Evolutionary conservation across 306 rosid genomes (phyloP), one percentile per base, ranked within the genome.

Genomic region (Echinosophora koreensis): DNA sequence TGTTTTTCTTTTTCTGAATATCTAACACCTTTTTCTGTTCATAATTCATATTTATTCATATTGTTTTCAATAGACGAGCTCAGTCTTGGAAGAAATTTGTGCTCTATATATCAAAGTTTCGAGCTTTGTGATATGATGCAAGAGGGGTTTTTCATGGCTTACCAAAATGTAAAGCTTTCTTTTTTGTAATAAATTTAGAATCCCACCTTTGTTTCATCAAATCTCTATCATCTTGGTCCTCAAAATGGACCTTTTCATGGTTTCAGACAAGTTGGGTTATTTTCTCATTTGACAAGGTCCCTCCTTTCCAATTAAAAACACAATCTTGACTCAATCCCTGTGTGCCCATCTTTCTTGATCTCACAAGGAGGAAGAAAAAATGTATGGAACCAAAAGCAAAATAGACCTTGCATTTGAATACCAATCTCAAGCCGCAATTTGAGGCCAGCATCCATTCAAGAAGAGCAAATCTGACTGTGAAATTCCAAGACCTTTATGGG

Each of bases 401-500:
- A 84, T 92, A 77, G 99, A 96, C 80, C 87, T 96, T 62, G 80
- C 99, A 63, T 61, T 87, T n/a, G 99, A 96, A 79, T 88, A 91
- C 80, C 98, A 89, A 82, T 79, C 98, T 37, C 98, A 96, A 77
- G 81, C 87, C 1, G 82, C 96, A 61, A 70, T 72, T 80, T 92
- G 85, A 88, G 99, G 91, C 98, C 0, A 96, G 99, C 88, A 92
- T 96, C 84, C 91, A 96, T 73, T 69, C 96, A 11, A 88, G 98
- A 80, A 84, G 97, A 66, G 99, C 99, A 8, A 91, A 96, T 87
- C 89, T 96, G 22, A 89, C 96, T 0, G 99, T 96, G 10, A 96
- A 96, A 81, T 96, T 96, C 73, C 99, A 96, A 84, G 99, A 96
- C 86, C 97, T 96, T 50, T 96, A 96, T 74, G 97, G 92, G 52